Conservation (phyloP, 495 filamentous ascomycete genomes). For the Entonaema liquescens region DNA sequence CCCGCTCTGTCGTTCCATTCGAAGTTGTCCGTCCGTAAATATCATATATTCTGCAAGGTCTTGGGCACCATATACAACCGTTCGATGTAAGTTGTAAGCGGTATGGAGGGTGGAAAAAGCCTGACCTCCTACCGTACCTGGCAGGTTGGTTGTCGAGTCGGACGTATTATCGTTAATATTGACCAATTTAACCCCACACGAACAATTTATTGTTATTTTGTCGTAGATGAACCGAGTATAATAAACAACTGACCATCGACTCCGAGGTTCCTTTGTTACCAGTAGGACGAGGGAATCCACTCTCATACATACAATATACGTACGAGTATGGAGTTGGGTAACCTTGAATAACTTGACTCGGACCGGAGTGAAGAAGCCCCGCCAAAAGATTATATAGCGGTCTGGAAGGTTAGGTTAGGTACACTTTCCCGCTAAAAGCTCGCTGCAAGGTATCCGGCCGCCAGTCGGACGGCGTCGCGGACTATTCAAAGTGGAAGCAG, state of each 20-base stretch:
- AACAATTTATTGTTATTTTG: conserved; percentile 26
- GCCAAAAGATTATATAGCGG: conserved; percentile 23
- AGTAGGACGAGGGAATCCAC: conserved; percentile 8
- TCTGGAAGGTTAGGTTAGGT: conserved; percentile 5
- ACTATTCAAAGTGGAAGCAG: conserved; percentile 23
- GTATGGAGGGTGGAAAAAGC: conserved; percentile 7
- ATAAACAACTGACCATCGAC: conserved; percentile 1
- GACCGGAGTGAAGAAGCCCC: conserved; percentile 37
- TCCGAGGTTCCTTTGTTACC: conserved; percentile 24
- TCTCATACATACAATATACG: conserved; percentile 7
- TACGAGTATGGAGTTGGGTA: conserved; percentile 28
- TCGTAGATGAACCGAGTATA: conserved; percentile 17
- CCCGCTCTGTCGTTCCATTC: conserved; percentile 31
- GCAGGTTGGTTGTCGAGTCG: conserved; percentile 17
- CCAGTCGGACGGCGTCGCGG: conserved; percentile 25
- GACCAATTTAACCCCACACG: conserved; percentile 27
- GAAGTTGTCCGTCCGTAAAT: conserved; percentile 5
- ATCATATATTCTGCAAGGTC: conserved; percentile 6
- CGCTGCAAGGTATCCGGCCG: conserved; percentile 3
- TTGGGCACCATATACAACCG: not conserved
- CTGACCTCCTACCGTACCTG: conserved; percentile 38
- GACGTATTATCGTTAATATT: conserved; percentile 26
- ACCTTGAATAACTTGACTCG: conserved; percentile 30
- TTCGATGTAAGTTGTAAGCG: conserved; percentile 8
- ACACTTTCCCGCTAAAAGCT: not conserved